These are phyloP conservation scores for Panicum miliaceum DNA, from an alignment of 176 grass and related monocot genomes.

Conservation along the genomic window DNA sequence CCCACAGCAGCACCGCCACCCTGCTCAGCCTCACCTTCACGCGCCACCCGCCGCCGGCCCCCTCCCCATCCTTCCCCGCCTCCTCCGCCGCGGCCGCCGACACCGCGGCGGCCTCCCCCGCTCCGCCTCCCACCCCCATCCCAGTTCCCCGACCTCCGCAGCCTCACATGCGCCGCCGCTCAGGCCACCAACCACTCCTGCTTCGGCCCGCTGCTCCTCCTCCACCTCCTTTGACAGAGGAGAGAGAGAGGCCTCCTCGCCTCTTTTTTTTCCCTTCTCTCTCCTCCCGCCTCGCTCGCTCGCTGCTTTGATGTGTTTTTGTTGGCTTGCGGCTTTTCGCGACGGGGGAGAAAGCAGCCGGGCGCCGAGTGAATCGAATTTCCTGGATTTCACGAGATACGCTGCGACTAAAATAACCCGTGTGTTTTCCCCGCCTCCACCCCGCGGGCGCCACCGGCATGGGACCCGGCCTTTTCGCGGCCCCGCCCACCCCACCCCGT, in stretches of 20 bases:
- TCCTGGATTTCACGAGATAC: slow-evolving; percentile 84
- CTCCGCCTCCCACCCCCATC: slow-evolving; percentile 36
- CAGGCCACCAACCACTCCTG: neutral
- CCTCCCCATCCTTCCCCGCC: slow-evolving; percentile 3
- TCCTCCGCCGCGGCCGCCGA: slow-evolving; percentile 15
- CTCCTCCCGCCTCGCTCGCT: too few relatives aligned
- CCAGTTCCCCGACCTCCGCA: neutral
- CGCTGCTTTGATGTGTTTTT: slow-evolving; percentile 3
- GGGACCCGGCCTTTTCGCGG: slow-evolving; percentile 12
- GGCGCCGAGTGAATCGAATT: slow-evolving; percentile 68
- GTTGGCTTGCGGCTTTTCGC: slow-evolving; percentile 40
- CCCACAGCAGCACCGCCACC: slow-evolving; percentile 48
- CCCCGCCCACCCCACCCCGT: neutral
- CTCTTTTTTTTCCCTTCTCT: neutral
- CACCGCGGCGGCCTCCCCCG: neutral
- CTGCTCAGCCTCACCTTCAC: slow-evolving; percentile 47
- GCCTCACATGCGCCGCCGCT: slow-evolving; percentile 35
- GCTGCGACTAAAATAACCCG: slow-evolving; percentile 61
- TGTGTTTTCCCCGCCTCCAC: neutral
- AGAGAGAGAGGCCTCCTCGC: neutral
- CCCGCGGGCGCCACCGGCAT: neutral
- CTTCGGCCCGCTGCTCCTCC: neutral
- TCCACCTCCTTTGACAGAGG: slow-evolving; percentile 7
- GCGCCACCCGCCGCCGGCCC: slow-evolving; percentile 1
- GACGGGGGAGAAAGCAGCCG: slow-evolving; percentile 23